phyloP scores from a whole-genome alignment of 106 monocot genomes.

The Acanthochlamys bracteata region DNA sequence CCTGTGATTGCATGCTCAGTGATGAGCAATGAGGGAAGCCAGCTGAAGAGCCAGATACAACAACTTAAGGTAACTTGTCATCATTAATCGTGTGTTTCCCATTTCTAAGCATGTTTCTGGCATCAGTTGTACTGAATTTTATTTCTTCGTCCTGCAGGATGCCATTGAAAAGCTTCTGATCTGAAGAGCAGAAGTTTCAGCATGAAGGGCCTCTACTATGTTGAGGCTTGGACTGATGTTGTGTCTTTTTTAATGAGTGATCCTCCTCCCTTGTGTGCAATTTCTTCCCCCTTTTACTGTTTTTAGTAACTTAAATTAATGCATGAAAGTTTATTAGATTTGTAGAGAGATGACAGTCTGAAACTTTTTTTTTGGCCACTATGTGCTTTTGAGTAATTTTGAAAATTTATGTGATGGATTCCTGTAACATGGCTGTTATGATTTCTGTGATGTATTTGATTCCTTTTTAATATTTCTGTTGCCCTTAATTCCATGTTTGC shows the following conservation, averaged over 20 bases:
- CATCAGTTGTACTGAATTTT: not conserved
- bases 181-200: slow-evolving; percentile 1
- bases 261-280: not conserved
- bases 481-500: too few species aligned
- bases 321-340: too few species aligned
- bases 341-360: too few species aligned
- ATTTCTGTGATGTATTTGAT: too few species aligned
- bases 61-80: slow-evolving; percentile 24
- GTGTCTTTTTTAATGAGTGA: not conserved
- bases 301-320: too few species aligned
- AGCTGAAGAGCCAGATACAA: slow-evolving; percentile 34
- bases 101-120: not conserved
- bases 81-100: not conserved
- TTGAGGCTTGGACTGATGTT: slow-evolving; percentile 11
- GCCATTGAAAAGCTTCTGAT: slow-evolving; percentile 45
- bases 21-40: slow-evolving; percentile 41
- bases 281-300: not conserved
- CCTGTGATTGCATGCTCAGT: slow-evolving; percentile 44
- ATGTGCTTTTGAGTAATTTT: too few species aligned
- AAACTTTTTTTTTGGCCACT: too few species aligned
- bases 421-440: too few species aligned
- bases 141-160: slow-evolving; percentile 17
- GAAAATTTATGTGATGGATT: too few species aligned
- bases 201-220: slow-evolving; percentile 1
- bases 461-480: too few species aligned